Conservation (phyloP, 148 eudicot species). For the Chenopodium album region DNA sequence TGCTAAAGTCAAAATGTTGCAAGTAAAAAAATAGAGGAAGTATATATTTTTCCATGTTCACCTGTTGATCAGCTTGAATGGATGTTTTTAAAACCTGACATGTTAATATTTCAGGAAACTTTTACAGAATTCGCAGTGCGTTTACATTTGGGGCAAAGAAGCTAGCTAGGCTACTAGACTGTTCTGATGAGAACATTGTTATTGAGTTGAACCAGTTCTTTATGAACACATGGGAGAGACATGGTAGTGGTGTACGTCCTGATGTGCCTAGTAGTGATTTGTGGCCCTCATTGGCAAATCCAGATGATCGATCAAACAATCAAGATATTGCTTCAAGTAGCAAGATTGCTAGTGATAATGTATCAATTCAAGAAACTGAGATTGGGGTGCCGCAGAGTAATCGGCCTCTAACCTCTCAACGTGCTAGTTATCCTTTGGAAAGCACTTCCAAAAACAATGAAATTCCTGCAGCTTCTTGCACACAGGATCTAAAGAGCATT, state of each 20-base stretch:
- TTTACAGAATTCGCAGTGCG: conserved; percentile 92
- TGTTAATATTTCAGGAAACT: conserved; percentile 59
- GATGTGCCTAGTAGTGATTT: conserved; percentile 57
- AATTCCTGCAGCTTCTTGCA: conserved; percentile 25
- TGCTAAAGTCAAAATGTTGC: too few relatives aligned
- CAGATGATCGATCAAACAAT: conserved; percentile 30
- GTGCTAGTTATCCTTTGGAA: conserved; percentile 37
- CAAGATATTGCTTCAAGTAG: conserved; percentile 24
- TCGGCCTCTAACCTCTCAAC: conserved; percentile 30
- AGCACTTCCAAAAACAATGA: conserved; percentile 29
- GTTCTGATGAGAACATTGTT: conserved; percentile 66
- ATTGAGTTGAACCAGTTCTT: conserved; percentile 79
- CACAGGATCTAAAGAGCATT: conserved; percentile 41
- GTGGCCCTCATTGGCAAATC: conserved; percentile 26
- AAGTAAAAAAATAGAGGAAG: too few relatives aligned
- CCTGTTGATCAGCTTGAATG: neutral
- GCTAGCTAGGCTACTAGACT: conserved; percentile 76
- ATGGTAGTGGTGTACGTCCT: conserved; percentile 84
- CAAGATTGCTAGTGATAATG: conserved; percentile 29
- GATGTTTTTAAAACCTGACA: neutral
- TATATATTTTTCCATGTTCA: neutral
- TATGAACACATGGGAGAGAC: conserved; percentile 86
- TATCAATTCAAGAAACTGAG: conserved; percentile 31
- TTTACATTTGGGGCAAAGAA: conserved; percentile 84
- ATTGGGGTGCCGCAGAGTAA: conserved; percentile 29